These are phyloP conservation scores for Suillus tomentosus DNA, from an alignment of 768 basidiomycete species.

Conservation along the genomic window DNA sequence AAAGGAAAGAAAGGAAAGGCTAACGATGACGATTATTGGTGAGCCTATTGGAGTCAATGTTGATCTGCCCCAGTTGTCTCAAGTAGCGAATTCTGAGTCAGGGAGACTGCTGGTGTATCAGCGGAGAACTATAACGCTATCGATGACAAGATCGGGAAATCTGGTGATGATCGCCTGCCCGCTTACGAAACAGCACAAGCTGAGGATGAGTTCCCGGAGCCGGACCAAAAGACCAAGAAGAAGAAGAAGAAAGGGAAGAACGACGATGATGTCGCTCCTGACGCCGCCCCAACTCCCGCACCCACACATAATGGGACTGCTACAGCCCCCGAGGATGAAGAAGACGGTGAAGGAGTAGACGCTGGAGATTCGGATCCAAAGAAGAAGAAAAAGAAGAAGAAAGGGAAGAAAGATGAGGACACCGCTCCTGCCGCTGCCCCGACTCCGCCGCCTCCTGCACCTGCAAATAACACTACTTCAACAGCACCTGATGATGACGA, in stretches of 20 bases:
- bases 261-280: conserved; percentile 42
- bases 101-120: conserved; percentile 67
- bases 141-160: conserved; percentile 32
- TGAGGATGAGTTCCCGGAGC: conserved; percentile 17
- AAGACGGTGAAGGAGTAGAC: conserved; percentile 66
- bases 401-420: conserved; percentile 74
- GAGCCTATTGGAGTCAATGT: conserved; percentile 22
- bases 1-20: conserved; percentile 91
- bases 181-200: conserved; percentile 49
- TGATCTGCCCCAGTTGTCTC: conserved; percentile 18
- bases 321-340: conserved; percentile 54
- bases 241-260: conserved; percentile 68
- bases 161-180: conserved; percentile 45
- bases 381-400: conserved; percentile 87
- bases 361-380: conserved; percentile 49
- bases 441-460: conserved; percentile 32
- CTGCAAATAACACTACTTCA: conserved; percentile 20
- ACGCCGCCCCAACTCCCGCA: conserved; percentile 32
- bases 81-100: conserved; percentile 29
- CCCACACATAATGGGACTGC: conserved; percentile 29
- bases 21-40: conserved; percentile 83
- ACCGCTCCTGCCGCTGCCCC: conserved; percentile 53
- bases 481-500: conserved; percentile 56
- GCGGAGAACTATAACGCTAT: conserved; percentile 44
- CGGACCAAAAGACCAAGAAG: conserved; percentile 21